These are phyloP conservation scores for Ophiostoma sp. DNA, from an alignment of 2,329 filamentous ascomycete species.

Conservation along the genomic window DNA sequence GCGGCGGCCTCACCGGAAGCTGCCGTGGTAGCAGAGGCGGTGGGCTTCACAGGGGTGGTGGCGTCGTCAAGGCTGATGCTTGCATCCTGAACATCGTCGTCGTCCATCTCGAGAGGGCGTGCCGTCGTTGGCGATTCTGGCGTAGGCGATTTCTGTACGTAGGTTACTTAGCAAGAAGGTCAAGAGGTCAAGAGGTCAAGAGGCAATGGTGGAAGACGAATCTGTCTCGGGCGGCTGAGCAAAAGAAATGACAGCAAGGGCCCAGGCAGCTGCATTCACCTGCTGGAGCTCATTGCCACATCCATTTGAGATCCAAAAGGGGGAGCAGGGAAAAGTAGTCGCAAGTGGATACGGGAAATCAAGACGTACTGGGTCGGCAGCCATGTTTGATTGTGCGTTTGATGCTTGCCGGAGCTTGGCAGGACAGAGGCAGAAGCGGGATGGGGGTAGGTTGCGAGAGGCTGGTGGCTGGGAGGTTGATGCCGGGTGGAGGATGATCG, in stretches of 20 bases:
- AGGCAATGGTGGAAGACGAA: not conserved
- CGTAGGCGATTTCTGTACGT: conserved; percentile 36
- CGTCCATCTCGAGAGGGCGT: conserved; percentile 62
- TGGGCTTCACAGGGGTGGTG: conserved; percentile 29
- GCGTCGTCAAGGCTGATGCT: conserved; percentile 44
- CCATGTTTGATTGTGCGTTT: conserved; percentile 17
- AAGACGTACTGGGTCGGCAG: conserved; percentile 23
- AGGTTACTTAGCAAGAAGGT: not conserved
- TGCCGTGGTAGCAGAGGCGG: conserved; percentile 19
- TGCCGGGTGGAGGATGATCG: not conserved
- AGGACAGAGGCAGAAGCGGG: not conserved
- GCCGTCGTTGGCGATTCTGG: conserved; percentile 63
- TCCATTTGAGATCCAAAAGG: conserved; percentile 12
- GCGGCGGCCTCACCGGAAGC: conserved; percentile 33
- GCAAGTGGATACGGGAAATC: conserved; percentile 19
- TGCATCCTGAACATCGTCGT: conserved; percentile 63
- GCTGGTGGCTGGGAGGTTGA: not conserved
- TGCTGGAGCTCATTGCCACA: not conserved
- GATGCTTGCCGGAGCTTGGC: conserved; percentile 12
- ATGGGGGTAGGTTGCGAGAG: not conserved
- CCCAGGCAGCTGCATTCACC: not conserved
- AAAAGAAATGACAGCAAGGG: not conserved
- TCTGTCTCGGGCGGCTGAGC: not conserved
- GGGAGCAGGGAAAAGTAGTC: conserved; percentile 8
- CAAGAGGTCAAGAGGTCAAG: not conserved